phyloP scores from a whole-genome alignment of 805 yeast genomes.

The Saccharomycodes ludwigii region DNA sequence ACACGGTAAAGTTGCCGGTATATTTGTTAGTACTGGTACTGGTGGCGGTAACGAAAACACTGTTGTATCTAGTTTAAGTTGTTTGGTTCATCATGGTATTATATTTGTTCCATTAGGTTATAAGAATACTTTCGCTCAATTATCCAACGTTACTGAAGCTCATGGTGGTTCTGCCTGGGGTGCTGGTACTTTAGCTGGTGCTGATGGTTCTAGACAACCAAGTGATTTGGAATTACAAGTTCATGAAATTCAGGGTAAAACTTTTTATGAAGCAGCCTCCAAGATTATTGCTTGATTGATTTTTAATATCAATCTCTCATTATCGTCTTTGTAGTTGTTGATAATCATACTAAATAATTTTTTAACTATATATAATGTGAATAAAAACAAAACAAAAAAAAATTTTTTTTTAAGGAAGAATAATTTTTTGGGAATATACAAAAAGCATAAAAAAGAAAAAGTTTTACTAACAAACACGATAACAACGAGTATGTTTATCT shows the following conservation, averaged over 20 bases:
- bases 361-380: too few relatives aligned
- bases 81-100: constrained; percentile 70
- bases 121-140: constrained; percentile 40
- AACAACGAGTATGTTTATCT: too few relatives aligned
- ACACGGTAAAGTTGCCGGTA: constrained; percentile 61
- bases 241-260: constrained; percentile 56
- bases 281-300: too few relatives aligned
- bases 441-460: too few relatives aligned
- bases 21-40: constrained; percentile 64
- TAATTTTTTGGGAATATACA: too few relatives aligned
- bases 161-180: constrained; percentile 85
- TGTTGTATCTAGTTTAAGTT: constrained; percentile 48
- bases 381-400: too few relatives aligned
- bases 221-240: constrained; percentile 48
- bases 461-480: too few relatives aligned
- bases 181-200: constrained; percentile 69
- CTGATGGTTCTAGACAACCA: constrained; percentile 66
- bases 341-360: too few relatives aligned
- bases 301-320: too few relatives aligned
- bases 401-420: too few relatives aligned
- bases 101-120: constrained; percentile 71
- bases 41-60: constrained; percentile 83
- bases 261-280: constrained; percentile 38
- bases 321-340: too few relatives aligned
- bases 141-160: constrained; percentile 45